phyloP scores from a whole-genome alignment of 148 eudicot species.

The Rhododendron molle region DNA sequence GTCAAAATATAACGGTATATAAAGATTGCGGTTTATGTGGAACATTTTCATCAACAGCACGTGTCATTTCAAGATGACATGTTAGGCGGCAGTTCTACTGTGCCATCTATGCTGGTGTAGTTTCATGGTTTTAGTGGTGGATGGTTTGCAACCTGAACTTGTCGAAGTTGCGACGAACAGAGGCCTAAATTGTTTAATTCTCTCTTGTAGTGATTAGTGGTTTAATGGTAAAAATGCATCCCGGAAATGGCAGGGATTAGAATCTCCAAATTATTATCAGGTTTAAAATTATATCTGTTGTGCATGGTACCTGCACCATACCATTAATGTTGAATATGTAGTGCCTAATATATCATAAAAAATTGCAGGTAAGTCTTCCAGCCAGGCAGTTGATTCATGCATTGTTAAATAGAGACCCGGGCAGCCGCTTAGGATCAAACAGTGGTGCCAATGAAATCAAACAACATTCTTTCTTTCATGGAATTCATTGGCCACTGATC shows the following conservation, averaged over 20 bases:
- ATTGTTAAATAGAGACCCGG: constrained; percentile 77
- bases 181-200: neutral
- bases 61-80: neutral
- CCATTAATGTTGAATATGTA: neutral
- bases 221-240: neutral
- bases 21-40: neutral
- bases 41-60: neutral
- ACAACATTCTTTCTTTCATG: constrained; percentile 77
- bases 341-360: constrained; percentile 1
- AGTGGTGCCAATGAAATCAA: constrained; percentile 85
- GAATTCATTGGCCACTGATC: constrained; percentile 89
- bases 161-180: neutral
- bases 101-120: neutral
- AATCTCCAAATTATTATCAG: neutral
- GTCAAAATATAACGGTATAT: neutral
- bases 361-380: constrained; percentile 71
- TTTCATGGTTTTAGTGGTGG: neutral
- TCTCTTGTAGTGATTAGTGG: neutral
- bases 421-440: constrained; percentile 72
- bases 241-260: neutral
- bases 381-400: constrained; percentile 86
- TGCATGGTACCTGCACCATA: neutral
- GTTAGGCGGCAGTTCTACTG: neutral
- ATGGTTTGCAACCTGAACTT: neutral
- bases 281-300: neutral